A percentile compares a stretch with the other conserved stretches of the same genome.
These are phyloP conservation scores for Cymbopogon citratus DNA, from an alignment of 176 grass and related monocot genomes.

Conservation along the genomic window DNA sequence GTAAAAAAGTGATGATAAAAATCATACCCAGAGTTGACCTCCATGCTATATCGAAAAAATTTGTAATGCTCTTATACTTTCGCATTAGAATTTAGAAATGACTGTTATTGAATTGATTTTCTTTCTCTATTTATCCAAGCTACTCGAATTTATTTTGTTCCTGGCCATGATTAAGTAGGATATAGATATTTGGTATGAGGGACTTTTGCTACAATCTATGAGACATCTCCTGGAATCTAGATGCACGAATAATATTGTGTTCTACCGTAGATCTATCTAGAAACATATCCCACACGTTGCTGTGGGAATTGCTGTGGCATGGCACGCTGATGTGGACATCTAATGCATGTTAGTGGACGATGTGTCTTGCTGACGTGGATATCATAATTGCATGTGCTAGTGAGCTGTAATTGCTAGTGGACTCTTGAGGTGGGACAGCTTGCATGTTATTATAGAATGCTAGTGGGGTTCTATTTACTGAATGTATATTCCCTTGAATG, in stretches of 20 bases:
- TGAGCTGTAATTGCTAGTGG: neutral
- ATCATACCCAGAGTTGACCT: constrained; percentile 90
- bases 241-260: neutral
- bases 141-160: neutral
- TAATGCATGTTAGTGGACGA: neutral
- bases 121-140: neutral
- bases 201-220: neutral
- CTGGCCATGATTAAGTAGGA: neutral
- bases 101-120: neutral
- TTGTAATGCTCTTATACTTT: constrained; percentile 42
- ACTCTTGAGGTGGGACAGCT: neutral
- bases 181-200: neutral
- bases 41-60: constrained; percentile 83
- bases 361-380: neutral
- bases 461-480: neutral
- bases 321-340: neutral
- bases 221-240: constrained; percentile 12
- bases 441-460: neutral
- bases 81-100: constrained; percentile 12
- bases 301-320: neutral
- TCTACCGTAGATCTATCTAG: neutral
- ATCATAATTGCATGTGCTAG: neutral
- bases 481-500: neutral
- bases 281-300: neutral
- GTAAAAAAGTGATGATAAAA: constrained; percentile 79